Evolutionary conservation across 1,284 basidiomycete species (phyloP), one percentile per base, ranked within the genome.

Genomic region (Malassezia caprae): DNA sequence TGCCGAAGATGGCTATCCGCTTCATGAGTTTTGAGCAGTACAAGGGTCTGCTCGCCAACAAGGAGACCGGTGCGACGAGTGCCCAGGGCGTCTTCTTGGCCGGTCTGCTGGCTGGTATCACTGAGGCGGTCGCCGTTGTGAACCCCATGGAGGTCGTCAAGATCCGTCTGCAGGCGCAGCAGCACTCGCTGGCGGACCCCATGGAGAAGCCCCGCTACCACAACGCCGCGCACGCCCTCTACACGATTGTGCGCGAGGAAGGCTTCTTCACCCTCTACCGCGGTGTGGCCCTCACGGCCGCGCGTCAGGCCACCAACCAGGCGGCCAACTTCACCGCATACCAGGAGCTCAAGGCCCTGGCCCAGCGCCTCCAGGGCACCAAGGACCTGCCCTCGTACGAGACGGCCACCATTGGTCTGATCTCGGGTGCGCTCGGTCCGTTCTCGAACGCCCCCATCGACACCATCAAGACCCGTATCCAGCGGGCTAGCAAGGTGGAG

Each of bases 141-240:
- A 94, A 88, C 55, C 93, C 93, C 0, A 98, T 99, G 93, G 93
- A 99, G 75, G 93, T 98, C 40, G 89, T 98, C 74, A 99, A 98
- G 80, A 98, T 99, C 73, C 84, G 94, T 52, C 79, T 99, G 66
- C 93, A 99, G 78, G 93, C 94, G 7, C 94, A 98, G 76, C 87
- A 89, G 75, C 93, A 98, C 78, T 96, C 93, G 34, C 81, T 99
- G 56, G 89, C 91, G 10, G 93, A 99, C 76, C 94, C 93, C 35
- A 78, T 94, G 51, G 93, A 98, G 74, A 80, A 84, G 30, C 94
- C 94, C 2, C 82, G 88, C 72, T 98, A 98, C 78, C 83, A 91
- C 37, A 98, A 96, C 78, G 93, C 93, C 17, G 90, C 85, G 0
- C 93, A 98, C 77, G 91, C 91, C 0, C 87, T 90, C 10, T 98